These are phyloP conservation scores for Mortierella sp. DNA, from an alignment of 371 early-diverging fungal species.

Conservation along the genomic window DNA sequence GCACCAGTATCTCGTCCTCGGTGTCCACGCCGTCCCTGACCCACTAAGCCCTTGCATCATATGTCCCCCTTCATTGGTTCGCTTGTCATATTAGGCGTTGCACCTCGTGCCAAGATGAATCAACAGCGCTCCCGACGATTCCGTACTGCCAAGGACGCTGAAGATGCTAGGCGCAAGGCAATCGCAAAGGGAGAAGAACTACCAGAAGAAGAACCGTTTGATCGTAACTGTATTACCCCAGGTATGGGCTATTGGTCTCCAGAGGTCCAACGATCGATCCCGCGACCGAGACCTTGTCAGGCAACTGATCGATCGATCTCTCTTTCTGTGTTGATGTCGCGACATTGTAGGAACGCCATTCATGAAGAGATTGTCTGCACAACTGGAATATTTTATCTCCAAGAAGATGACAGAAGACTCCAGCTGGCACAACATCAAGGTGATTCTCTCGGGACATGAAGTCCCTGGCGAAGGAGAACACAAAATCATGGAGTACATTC, in stretches of 20 bases:
- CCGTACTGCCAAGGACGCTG: slow-evolving; percentile 91
- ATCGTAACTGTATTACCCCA: slow-evolving; percentile 99
- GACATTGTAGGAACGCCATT: slow-evolving; percentile 85
- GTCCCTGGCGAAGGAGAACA: slow-evolving; percentile 99
- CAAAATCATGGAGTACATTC: slow-evolving; percentile 99
- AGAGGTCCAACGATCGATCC: neutral
- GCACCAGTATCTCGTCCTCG: neutral
- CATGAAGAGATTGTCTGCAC: slow-evolving; percentile 91
- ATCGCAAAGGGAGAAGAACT: slow-evolving; percentile 72
- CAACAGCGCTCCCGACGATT: slow-evolving; percentile 99
- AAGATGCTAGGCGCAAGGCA: slow-evolving; percentile 70
- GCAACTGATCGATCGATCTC: neutral
- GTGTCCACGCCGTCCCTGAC: neutral
- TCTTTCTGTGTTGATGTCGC: neutral
- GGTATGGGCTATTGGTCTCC: slow-evolving; percentile 63
- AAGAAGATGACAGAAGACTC: slow-evolving; percentile 92
- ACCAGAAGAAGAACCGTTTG: slow-evolving; percentile 87
- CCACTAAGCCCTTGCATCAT: neutral
- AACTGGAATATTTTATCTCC: slow-evolving; percentile 90
- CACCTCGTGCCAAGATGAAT: slow-evolving; percentile 99
- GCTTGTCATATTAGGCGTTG: slow-evolving; percentile 74
- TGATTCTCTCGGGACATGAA: slow-evolving; percentile 95
- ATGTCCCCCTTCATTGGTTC: neutral
- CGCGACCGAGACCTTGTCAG: neutral
- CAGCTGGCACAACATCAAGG: slow-evolving; percentile 88